A percentile compares a stretch with the other conserved stretches of the same genome.
Conservation (phyloP, 2,329 filamentous ascomycete genomes). For the Endoconidiophora laricicola region DNA sequence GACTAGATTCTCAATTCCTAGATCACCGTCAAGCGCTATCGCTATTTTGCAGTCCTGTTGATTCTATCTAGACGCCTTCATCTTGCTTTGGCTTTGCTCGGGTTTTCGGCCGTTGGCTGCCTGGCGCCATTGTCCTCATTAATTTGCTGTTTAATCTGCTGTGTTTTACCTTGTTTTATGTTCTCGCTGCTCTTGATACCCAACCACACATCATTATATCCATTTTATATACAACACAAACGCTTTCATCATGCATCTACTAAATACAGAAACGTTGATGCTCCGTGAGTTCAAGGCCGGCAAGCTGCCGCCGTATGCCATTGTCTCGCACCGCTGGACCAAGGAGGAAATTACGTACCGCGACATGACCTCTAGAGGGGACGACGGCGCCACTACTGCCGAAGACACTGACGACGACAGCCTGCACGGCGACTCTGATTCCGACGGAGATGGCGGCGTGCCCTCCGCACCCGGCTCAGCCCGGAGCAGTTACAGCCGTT, state of each 20-base stretch:
- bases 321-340: conserved; percentile 9
- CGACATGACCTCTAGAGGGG: conserved; percentile 5
- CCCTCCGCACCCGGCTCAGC: background rate
- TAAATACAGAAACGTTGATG: conserved; percentile 9
- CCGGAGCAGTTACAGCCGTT: background rate
- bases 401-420: conserved; percentile 6
- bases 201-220: background rate
- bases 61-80: background rate
- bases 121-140: too few relatives aligned
- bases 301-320: conserved; percentile 8
- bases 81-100: background rate
- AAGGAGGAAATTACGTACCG: conserved; percentile 7
- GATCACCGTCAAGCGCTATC: too few relatives aligned
- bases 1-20: too few relatives aligned
- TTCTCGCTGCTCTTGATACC: background rate
- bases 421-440: background rate
- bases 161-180: background rate
- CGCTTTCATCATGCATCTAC: conserved; percentile 9
- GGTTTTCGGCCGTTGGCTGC: background rate
- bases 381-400: conserved; percentile 2
- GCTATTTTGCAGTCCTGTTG: background rate
- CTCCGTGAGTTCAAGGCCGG: conserved; percentile 8
- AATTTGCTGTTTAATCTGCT: too few relatives aligned
- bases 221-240: background rate
- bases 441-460: background rate